Evolutionary conservation across 306 rosid genomes (phyloP), one percentile per base, ranked within the genome.

Genomic region (Parietaria judaica): DNA sequence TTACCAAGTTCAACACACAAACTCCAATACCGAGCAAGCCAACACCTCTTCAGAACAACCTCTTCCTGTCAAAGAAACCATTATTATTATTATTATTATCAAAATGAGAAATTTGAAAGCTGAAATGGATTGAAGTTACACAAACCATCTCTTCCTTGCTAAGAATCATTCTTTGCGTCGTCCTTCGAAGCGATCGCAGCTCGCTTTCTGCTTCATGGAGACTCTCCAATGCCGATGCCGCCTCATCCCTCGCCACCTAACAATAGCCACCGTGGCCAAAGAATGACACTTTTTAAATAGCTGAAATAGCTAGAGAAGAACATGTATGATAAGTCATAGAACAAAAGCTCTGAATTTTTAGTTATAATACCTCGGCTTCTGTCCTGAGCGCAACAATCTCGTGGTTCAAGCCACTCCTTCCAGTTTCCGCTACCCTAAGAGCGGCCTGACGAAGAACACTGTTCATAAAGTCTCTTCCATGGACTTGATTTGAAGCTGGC

Each of bases 21-120:
- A 63, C 76, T 77, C 99, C 99, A 86, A 70, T 92, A 92, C 53
- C 84, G 87, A 71, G 99, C 90, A 54, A 92, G 90, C 99, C 96
- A 92, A 50, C 95, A 92, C 86, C 99, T 88, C 94, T 88, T 92
- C 65, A 92, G 67, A 83, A 56, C 83, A 58, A 92, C 86, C 70
- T 92, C 99, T 75, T 92, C 99, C 99, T 92, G 50, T 69, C 66
- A 64, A 53, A 54, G 43, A 53, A 50, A 54, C 14, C 16, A 46
- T 51, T 70, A 51, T 7, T 36, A 63, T 36, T 52, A 54, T 13
- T 14, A 46, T 51, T 70, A 51, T 7, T 36, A 63, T 36, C 56
- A 15, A 70, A 51, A 68, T 56, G 45, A 36, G 7, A 61, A 34
- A 10, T 9, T 49, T 38, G 54, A 9, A 12, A 43, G 36, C 56